phyloP scores from a whole-genome alignment of 2,329 filamentous ascomycete genomes.

The Biscogniauxia sp. region DNA sequence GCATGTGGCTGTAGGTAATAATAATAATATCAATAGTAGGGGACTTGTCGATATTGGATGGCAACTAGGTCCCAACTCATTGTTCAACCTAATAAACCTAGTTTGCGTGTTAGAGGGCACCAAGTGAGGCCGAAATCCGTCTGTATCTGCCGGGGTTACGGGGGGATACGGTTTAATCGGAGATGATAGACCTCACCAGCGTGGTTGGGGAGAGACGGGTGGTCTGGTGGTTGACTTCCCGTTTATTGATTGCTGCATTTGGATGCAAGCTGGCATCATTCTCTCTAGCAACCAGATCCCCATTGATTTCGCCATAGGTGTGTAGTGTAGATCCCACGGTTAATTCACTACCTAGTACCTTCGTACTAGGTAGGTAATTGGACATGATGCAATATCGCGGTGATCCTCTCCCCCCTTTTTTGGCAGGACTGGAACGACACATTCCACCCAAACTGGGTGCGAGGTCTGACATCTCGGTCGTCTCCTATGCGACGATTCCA shows the following conservation, averaged over 20 bases:
- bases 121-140: not conserved
- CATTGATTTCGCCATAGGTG: conserved; percentile 1
- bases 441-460: conserved; percentile 22
- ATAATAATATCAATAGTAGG: not conserved
- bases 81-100: not conserved
- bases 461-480: conserved; percentile 18
- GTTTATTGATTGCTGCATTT: conserved; percentile 10
- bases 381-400: conserved; percentile 30
- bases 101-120: not conserved
- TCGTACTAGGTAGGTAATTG: not conserved
- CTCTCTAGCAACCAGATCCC: conserved; percentile 12
- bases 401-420: conserved; percentile 27
- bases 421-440: conserved; percentile 27
- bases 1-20: not conserved
- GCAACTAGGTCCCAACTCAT: not conserved
- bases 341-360: too few relatives aligned
- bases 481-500: not conserved
- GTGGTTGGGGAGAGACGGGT: not conserved
- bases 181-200: not conserved
- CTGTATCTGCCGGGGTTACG: not conserved
- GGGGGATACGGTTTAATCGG: not conserved
- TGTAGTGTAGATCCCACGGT: conserved; percentile 18
- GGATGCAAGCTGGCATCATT: conserved; percentile 29
- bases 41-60: not conserved
- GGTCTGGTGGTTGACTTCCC: conserved; percentile 3